phyloP scores from a whole-genome alignment of 2,329 filamentous ascomycete genomes.

The Colletotrichum musicola region DNA sequence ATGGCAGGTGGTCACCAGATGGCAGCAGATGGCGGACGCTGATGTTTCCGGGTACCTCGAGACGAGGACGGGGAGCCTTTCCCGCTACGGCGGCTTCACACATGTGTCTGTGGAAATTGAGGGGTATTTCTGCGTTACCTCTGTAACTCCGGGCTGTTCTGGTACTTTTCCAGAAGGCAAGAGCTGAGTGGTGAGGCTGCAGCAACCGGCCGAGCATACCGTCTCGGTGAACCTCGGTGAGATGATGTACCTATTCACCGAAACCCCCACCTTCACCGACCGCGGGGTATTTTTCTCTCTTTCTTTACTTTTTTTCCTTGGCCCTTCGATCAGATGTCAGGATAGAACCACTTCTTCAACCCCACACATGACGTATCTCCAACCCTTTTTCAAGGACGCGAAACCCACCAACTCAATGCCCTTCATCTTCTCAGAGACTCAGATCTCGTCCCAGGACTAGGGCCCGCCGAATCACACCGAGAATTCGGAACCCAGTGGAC shows the following conservation, averaged over 20 bases:
- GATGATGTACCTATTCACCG: neutral
- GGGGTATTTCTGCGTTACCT: neutral
- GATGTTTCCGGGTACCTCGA: neutral
- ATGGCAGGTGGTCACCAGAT: neutral
- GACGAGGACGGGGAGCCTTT: neutral
- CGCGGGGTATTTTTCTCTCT: slow-evolving; percentile 6
- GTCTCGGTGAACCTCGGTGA: slow-evolving; percentile 1
- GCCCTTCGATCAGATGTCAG: too few relatives aligned
- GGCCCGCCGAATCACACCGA: slow-evolving; percentile 28
- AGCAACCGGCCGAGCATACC: neutral
- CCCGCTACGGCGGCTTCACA: neutral
- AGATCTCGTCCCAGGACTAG: slow-evolving; percentile 14
- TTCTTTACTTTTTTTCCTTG: too few relatives aligned
- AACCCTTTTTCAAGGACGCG: slow-evolving; percentile 14
- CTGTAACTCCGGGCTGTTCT: neutral
- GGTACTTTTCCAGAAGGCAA: neutral
- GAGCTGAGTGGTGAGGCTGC: neutral
- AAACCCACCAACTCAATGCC: slow-evolving; percentile 16
- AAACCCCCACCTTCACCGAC: slow-evolving; percentile 17
- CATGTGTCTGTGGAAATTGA: neutral
- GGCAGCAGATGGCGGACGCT: neutral
- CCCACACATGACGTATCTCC: slow-evolving; percentile 33
- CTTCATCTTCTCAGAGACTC: neutral
- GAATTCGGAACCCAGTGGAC: slow-evolving; percentile 1
- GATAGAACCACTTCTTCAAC: slow-evolving; percentile 25